Evolutionary conservation across 371 early-diverging fungal genomes (phyloP).

Genomic region (Edhazardia aedis): DNA sequence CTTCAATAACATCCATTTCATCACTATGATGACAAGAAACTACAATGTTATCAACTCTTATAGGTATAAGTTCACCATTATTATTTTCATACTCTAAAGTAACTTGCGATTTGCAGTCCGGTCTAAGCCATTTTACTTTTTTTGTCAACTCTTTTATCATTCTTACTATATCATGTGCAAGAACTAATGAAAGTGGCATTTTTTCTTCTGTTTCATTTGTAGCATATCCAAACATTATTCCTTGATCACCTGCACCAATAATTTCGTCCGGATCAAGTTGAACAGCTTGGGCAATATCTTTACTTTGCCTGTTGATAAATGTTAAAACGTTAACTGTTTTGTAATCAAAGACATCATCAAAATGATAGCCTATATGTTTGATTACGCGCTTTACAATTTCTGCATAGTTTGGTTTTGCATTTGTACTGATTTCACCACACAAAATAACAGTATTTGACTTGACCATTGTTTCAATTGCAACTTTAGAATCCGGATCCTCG

Average conservation of each 20-base stretch:
- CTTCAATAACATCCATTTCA: slow-evolving; percentile 57
- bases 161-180: slow-evolving; percentile 82
- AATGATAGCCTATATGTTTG: slow-evolving; percentile 89
- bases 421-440: slow-evolving; percentile 93
- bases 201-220: slow-evolving; percentile 93
- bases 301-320: slow-evolving; percentile 94
- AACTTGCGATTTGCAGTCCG: slow-evolving; percentile 97
- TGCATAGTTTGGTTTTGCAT: slow-evolving; percentile 78
- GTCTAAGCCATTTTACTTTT: slow-evolving; percentile 65
- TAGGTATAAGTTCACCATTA: slow-evolving; percentile 66
- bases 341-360: slow-evolving; percentile 71
- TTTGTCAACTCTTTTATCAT: slow-evolving; percentile 76
- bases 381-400: slow-evolving; percentile 80
- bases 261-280: slow-evolving; percentile 71
- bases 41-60: slow-evolving; percentile 84
- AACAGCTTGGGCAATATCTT: slow-evolving; percentile 69
- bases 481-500: slow-evolving; percentile 73
- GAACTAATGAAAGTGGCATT: slow-evolving; percentile 80
- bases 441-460: slow-evolving; percentile 97
- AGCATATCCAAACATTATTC: slow-evolving; percentile 82
- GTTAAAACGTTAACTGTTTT: slow-evolving; percentile 93
- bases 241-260: slow-evolving; percentile 93
- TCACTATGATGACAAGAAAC: slow-evolving; percentile 87
- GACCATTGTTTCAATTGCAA: slow-evolving; percentile 91
- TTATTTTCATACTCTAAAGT: slow-evolving; percentile 89